Evolutionary conservation across 805 yeast species (phyloP).

Genomic region (Candida ficus): DNA sequence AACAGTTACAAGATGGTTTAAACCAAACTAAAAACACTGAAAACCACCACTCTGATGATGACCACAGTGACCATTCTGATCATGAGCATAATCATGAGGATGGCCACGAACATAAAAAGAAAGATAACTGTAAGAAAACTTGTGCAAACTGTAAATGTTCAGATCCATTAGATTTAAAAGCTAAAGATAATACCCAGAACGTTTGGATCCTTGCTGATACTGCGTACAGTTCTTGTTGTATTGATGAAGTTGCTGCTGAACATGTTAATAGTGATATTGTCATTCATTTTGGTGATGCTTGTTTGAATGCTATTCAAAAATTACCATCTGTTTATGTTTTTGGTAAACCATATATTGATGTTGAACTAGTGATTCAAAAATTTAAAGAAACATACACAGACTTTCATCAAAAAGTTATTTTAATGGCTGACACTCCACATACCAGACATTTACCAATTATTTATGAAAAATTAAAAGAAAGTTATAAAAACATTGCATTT

Average conservation of each 20-base stretch:
- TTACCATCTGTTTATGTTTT: constrained; percentile 76
- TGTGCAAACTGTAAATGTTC: constrained; percentile 24
- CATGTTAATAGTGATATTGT: constrained; percentile 84
- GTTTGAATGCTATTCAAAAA: constrained; percentile 72
- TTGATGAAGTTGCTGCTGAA: constrained; percentile 95
- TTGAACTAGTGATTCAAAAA: constrained; percentile 29
- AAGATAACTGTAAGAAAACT: constrained; percentile 16
- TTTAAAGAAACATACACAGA: constrained; percentile 41
- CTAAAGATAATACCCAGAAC: constrained; percentile 25
- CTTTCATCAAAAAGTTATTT: constrained; percentile 38
- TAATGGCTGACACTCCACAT: constrained; percentile 76
- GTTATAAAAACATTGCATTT: constrained; percentile 32
- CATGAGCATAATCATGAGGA: neutral
- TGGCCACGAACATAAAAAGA: constrained; percentile 3
- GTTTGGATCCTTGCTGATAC: constrained; percentile 92
- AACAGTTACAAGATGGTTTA: constrained; percentile 38
- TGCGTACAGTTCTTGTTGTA: constrained; percentile 91
- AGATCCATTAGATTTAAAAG: constrained; percentile 11
- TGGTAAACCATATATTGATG: constrained; percentile 59
- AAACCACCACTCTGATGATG: neutral
- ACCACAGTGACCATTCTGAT: neutral
- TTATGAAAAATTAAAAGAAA: constrained; percentile 27
- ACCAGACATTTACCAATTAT: constrained; percentile 40
- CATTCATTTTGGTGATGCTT: constrained; percentile 93
- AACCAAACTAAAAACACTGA: constrained; percentile 2